A percentile compares a stretch with the other conserved stretches of the same genome.
Conservation (phyloP, 768 basidiomycete genomes). For the Mycena polygramma region DNA sequence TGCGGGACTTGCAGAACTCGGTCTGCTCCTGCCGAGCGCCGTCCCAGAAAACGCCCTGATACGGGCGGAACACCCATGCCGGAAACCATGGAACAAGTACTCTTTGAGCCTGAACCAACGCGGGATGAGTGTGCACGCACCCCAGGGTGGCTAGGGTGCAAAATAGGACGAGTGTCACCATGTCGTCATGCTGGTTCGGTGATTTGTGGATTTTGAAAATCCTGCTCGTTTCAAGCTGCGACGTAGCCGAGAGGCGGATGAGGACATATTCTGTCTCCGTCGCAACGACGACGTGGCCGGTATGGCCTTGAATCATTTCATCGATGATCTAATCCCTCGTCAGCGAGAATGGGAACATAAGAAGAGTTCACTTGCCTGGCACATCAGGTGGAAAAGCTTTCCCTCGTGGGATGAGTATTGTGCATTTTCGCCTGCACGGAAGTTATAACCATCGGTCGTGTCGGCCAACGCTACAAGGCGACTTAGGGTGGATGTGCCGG, state of each 20-base stretch:
- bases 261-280: background rate
- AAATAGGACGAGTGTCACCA: background rate
- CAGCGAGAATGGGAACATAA: background rate
- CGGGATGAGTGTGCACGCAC: background rate
- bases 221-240: constrained; percentile 4
- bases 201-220: background rate
- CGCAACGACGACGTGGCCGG: background rate
- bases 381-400: background rate
- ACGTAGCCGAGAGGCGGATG: background rate
- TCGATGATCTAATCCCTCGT: constrained; percentile 2
- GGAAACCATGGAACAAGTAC: background rate
- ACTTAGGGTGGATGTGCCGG: no score
- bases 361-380: constrained; percentile 3
- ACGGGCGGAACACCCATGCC: constrained; percentile 1
- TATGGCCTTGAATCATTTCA: background rate
- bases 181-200: constrained; percentile 11
- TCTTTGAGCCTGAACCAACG: background rate
- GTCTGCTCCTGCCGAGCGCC: background rate
- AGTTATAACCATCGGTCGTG: no score
- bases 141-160: background rate
- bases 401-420: background rate
- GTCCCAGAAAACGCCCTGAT: no score
- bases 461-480: no score
- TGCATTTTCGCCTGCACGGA: background rate
- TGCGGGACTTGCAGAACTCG: constrained; percentile 2